Evolutionary conservation across 2,329 filamentous ascomycete genomes (phyloP), one percentile per base, ranked within the genome.

Genomic region (Clonostachys chloroleuca): DNA sequence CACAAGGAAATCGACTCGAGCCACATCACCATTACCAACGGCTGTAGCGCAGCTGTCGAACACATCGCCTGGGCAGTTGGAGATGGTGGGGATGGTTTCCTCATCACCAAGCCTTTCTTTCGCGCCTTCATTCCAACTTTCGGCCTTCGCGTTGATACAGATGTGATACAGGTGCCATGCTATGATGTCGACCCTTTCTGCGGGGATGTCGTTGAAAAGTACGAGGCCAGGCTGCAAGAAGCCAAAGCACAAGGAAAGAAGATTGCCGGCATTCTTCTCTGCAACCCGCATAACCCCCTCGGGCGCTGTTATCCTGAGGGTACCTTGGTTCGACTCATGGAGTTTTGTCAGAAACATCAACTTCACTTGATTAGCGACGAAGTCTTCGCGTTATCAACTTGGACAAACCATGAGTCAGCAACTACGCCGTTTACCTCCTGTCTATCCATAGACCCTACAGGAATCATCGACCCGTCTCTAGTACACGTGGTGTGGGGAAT

Each of bases 331-430:
- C 59, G 58, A 5, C 54, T 75, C 8, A 69, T 79, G 65, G 58
- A 56, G 16, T 54, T 81, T 33, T 81, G 78, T 52, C 53, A 65
- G 41, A 62, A 68, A 46, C 61, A 81, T 51, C 51, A 64, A 4
- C 59, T 82, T 5, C 77, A 83, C 52, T 61, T 83, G 35, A 69
- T 83, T 57, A 73, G 70, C 53, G 68, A 72, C 45, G 69, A 71
- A 53, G 69, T 72, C 35, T 72, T 83, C 54, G 80, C 77, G 2
- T 56, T 78, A 5, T 80, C 78, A 0, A 61, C 73, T 1, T 83
- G 70, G 56, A 49, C 66, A 9, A 78, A 72, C 49, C 58, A 46
- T 0, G 18, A 18, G 18, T 44, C 37, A 6, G 17, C 10, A 5
- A 34, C 42, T 40, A 14, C 5, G 5, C 56, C 62, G 0, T 81